Evolutionary conservation across 495 filamentous ascomycete genomes (phyloP).

Genomic region (Zalerion maritima): DNA sequence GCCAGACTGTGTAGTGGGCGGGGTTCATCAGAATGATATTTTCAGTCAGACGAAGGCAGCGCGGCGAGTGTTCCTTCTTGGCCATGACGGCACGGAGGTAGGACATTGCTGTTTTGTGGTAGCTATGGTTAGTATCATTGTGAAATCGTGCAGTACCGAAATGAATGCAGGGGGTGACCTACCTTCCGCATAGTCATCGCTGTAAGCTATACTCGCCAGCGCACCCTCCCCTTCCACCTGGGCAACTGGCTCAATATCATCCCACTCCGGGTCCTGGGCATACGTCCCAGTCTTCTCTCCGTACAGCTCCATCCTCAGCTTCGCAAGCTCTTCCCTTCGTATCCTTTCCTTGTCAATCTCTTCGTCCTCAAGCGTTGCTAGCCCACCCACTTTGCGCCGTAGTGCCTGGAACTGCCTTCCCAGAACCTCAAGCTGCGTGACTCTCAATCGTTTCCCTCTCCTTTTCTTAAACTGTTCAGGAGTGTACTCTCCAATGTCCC

Average conservation of each 20-base stretch:
- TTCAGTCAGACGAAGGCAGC: conserved; percentile 70
- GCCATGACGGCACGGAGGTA: conserved; percentile 94
- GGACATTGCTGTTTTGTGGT: conserved; percentile 34
- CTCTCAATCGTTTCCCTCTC: conserved; percentile 11
- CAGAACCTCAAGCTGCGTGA: conserved; percentile 15
- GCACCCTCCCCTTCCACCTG: conserved; percentile 69
- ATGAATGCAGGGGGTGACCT: conserved; percentile 20
- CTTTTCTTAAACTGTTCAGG: conserved; percentile 21
- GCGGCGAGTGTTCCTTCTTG: conserved; percentile 61
- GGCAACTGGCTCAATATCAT: conserved; percentile 67
- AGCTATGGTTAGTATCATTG: conserved; percentile 3
- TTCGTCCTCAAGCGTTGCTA: conserved; percentile 16
- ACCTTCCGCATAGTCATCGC: conserved; percentile 71
- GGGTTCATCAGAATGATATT: conserved; percentile 86
- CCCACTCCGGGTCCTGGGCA: conserved; percentile 59
- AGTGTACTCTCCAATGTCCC: conserved; percentile 24
- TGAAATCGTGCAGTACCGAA: neutral
- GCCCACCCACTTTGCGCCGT: conserved; percentile 10
- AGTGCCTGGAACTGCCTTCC: conserved; percentile 16
- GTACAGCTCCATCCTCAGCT: conserved; percentile 24
- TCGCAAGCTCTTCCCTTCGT: conserved; percentile 28
- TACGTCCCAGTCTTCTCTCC: conserved; percentile 37
- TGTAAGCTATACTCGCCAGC: conserved; percentile 79
- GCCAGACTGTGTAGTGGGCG: conserved; percentile 96
- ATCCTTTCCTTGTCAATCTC: conserved; percentile 31